phyloP scores from a whole-genome alignment of 805 yeast species.

The Candida alai region DNA sequence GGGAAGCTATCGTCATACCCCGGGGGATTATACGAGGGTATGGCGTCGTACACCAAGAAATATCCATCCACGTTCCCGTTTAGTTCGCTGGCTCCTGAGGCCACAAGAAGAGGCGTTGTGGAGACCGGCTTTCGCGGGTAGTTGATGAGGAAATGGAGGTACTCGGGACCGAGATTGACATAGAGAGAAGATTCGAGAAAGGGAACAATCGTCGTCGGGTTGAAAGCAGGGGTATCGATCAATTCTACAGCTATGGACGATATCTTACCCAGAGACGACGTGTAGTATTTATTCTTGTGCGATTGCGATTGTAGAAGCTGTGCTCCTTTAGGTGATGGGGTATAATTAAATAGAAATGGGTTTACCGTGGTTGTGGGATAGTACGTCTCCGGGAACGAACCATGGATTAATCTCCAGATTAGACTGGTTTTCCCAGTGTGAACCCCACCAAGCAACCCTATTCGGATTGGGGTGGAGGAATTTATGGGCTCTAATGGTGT shows the following conservation, averaged over 20 bases:
- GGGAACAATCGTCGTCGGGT: slow-evolving; percentile 65
- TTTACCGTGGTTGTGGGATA: slow-evolving; percentile 68
- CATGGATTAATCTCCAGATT: slow-evolving; percentile 45
- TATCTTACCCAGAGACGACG: no score
- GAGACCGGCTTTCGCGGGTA: slow-evolving; percentile 59
- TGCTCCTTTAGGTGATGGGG: slow-evolving; percentile 30
- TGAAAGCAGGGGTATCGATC: slow-evolving; percentile 72
- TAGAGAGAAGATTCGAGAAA: slow-evolving; percentile 71
- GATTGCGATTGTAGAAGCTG: slow-evolving; percentile 4
- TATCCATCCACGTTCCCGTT: slow-evolving; percentile 78
- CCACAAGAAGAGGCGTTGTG: slow-evolving; percentile 66
- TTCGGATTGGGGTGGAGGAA: slow-evolving; percentile 42
- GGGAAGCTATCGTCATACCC: slow-evolving; percentile 44
- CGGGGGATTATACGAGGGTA: slow-evolving; percentile 64
- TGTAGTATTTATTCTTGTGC: slow-evolving; percentile 26
- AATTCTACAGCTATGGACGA: slow-evolving; percentile 64
- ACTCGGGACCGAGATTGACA: slow-evolving; percentile 54
- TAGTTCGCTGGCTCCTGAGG: slow-evolving; percentile 74
- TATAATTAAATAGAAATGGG: slow-evolving; percentile 54
- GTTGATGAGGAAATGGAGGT: slow-evolving; percentile 57
- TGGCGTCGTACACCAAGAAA: slow-evolving; percentile 62
- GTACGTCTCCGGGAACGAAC: slow-evolving; percentile 59
- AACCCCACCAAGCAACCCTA: slow-evolving; percentile 60
- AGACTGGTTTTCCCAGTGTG: slow-evolving; percentile 59
- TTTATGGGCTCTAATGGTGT: no score